These are phyloP conservation scores for Cucumis variabilis DNA, from an alignment of 331 rosid species.

Conservation along the genomic window DNA sequence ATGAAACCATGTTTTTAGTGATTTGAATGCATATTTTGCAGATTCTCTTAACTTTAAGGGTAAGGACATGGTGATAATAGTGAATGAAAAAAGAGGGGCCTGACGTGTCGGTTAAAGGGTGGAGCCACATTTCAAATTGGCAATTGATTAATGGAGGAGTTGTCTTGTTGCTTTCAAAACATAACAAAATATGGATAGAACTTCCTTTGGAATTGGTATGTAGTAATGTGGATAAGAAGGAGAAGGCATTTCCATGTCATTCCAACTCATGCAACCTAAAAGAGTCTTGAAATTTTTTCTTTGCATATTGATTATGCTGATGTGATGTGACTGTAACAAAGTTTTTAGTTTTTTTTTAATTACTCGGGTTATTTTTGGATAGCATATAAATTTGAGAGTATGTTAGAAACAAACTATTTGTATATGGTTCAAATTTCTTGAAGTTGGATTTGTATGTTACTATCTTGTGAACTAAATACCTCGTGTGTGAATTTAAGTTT, in stretches of 20 bases:
- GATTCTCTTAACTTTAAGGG: background rate
- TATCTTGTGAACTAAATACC: too few relatives aligned
- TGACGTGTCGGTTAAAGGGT: background rate
- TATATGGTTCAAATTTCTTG: too few relatives aligned
- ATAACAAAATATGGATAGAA: background rate
- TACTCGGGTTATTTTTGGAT: background rate
- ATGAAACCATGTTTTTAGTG: too few relatives aligned
- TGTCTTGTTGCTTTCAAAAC: constrained; percentile 14
- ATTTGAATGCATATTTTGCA: background rate
- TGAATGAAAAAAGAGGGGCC: background rate
- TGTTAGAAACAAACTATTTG: background rate
- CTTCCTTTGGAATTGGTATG: background rate
- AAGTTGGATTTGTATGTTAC: too few relatives aligned
- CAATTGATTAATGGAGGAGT: background rate
- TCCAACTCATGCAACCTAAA: constrained; percentile 15
- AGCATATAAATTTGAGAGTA: background rate
- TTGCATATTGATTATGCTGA: background rate
- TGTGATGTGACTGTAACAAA: background rate
- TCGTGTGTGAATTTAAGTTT: too few relatives aligned
- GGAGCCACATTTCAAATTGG: constrained; percentile 6
- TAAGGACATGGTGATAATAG: background rate
- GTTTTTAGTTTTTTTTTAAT: background rate
- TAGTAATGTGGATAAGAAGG: constrained; percentile 16
- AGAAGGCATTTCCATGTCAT: background rate
- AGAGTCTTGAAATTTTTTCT: background rate